phyloP scores from a whole-genome alignment of 164 flowering plant genomes.

The Magnolia sinica region DNA sequence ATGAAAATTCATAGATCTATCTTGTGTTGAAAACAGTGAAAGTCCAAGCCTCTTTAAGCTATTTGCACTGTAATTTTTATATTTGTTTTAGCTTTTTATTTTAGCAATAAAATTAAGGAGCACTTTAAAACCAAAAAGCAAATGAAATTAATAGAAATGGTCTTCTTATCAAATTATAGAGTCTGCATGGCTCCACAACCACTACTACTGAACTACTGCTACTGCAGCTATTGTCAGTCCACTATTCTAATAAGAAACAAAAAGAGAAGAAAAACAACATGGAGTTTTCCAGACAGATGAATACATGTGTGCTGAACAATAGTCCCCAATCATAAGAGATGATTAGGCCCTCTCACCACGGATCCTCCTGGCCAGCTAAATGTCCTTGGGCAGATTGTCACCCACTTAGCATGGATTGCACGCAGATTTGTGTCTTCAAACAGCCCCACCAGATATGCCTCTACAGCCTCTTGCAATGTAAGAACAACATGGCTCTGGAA shows the following conservation, averaged over 20 bases:
- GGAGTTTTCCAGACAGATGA: too few species aligned
- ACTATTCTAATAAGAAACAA: background rate
- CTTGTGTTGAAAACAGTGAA: too few species aligned
- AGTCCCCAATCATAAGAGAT: background rate
- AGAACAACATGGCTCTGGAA: constrained; percentile 30
- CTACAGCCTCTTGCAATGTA: constrained; percentile 29
- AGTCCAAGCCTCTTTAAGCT: too few species aligned
- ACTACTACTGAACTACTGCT: background rate
- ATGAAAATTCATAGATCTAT: too few species aligned
- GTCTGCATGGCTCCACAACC: background rate
- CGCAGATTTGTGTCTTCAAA: constrained; percentile 26
- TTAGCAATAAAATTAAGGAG: too few species aligned
- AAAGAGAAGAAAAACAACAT: background rate
- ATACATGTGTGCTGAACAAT: background rate
- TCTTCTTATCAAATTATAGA: background rate
- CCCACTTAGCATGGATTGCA: constrained; percentile 18
- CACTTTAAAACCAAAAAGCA: background rate
- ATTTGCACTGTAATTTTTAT: too few species aligned
- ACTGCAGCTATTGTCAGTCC: background rate
- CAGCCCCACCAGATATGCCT: constrained; percentile 26
- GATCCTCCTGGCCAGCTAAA: constrained; percentile 14
- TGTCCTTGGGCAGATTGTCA: constrained; percentile 20
- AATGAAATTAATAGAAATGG: too few species aligned
- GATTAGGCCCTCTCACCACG: too few species aligned
- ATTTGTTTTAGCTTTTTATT: too few species aligned